phyloP scores from a whole-genome alignment of 306 rosid genomes.

The Vachellia collinsii region DNA sequence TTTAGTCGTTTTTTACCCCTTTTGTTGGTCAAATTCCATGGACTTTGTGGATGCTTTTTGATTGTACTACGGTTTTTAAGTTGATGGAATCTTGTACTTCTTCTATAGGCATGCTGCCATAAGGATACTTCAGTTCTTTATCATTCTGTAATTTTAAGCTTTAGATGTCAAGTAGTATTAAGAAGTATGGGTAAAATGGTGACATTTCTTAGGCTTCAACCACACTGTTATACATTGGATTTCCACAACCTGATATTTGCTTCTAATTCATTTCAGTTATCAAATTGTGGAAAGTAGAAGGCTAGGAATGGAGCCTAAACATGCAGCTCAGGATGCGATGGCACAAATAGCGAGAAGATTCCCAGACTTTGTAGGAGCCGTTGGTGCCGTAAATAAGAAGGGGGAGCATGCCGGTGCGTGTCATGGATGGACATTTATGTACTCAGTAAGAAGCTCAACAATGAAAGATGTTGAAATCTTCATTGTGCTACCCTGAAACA shows the following conservation, averaged over 20 bases:
- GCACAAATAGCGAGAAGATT: constrained; percentile 70
- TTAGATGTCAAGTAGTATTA: not conserved
- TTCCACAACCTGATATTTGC: not conserved
- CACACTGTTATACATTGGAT: not conserved
- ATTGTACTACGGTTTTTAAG: too few relatives aligned
- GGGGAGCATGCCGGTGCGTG: constrained; percentile 92
- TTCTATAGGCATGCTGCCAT: too few relatives aligned
- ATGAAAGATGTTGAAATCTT: constrained; percentile 80
- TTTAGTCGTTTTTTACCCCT: too few relatives aligned
- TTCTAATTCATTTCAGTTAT: constrained; percentile 62
- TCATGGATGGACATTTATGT: constrained; percentile 93
- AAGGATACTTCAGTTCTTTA: not conserved
- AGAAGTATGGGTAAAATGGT: not conserved
- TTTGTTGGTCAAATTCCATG: too few relatives aligned
- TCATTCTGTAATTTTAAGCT: constrained; percentile 14
- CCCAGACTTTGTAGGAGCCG: constrained; percentile 82
- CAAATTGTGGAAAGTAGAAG: constrained; percentile 98
- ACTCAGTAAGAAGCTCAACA: constrained; percentile 76
- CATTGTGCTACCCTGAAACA: constrained; percentile 65
- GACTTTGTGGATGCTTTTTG: too few relatives aligned
- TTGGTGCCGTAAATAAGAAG: constrained; percentile 69
- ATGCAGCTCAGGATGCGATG: constrained; percentile 82
- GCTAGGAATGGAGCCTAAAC: constrained; percentile 83
- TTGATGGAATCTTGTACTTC: too few relatives aligned
- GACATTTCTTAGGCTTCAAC: not conserved